phyloP scores from a whole-genome alignment of 2,329 filamentous ascomycete genomes.

The Hyphodiscus sp. region DNA sequence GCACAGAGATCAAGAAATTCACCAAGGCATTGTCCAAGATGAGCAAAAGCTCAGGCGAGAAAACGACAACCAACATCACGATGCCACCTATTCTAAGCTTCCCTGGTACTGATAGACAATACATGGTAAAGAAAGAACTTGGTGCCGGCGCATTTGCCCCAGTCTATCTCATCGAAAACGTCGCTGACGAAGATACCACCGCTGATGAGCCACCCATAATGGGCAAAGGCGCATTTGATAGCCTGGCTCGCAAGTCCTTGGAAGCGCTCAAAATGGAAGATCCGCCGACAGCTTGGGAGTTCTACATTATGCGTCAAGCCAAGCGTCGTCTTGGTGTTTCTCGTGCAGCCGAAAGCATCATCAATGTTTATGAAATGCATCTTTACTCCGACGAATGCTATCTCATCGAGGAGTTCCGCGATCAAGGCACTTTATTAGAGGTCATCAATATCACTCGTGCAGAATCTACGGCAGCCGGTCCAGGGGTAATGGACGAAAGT shows the following conservation, averaged over 20 bases:
- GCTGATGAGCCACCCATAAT: conserved; percentile 46
- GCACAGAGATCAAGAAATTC: conserved; percentile 74
- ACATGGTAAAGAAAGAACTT: conserved; percentile 76
- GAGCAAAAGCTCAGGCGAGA: conserved; percentile 38
- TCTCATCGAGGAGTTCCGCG: conserved; percentile 78
- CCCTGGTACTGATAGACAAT: conserved; percentile 56
- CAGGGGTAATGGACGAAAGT: conserved; percentile 76
- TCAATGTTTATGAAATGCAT: conserved; percentile 84
- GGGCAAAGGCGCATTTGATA: conserved; percentile 56
- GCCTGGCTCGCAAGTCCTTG: conserved; percentile 46
- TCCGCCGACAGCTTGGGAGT: conserved; percentile 87
- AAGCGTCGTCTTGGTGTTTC: conserved; percentile 69
- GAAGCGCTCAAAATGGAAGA: conserved; percentile 95
- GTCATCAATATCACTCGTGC: conserved; percentile 80
- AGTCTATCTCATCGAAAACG: conserved; percentile 82
- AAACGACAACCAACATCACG: conserved; percentile 53
- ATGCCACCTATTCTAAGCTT: conserved; percentile 63
- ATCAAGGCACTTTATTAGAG: conserved; percentile 90
- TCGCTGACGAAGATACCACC: conserved; percentile 42
- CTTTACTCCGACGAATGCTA: conserved; percentile 87
- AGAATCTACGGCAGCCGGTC: conserved; percentile 47
- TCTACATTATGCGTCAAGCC: conserved; percentile 84
- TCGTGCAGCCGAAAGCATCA: conserved; percentile 69
- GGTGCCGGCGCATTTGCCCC: conserved; percentile 93
- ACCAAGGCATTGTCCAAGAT: conserved; percentile 51